Percentiles rank a stretch among this genome's conserved stretches.
phyloP scores from a whole-genome alignment of 805 yeast genomes.

The Diddensiella transvaalensis region DNA sequence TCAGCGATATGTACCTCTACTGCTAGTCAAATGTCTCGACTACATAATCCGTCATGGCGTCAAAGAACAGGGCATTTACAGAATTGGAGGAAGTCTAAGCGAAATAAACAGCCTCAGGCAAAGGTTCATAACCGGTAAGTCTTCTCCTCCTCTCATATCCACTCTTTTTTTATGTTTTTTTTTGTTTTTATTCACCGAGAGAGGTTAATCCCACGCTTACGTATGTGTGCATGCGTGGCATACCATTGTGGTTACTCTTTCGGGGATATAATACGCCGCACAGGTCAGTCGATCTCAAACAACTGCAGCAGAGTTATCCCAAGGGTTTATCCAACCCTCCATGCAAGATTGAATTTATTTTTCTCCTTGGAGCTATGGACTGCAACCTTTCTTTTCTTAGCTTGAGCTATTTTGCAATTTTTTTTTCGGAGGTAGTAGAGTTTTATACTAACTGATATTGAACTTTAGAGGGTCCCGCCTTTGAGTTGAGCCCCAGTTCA shows the following conservation, averaged over 20 bases:
- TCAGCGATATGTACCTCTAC: conserved; percentile 18
- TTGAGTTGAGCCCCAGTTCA: conserved; percentile 21
- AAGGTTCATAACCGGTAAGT: conserved; percentile 20
- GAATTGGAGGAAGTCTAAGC: conserved; percentile 29
- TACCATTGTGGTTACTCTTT: background rate
- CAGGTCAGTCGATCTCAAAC: background rate
- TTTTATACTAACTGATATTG: background rate
- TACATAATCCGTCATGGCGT: conserved; percentile 26
- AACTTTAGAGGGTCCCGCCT: conserved; percentile 18
- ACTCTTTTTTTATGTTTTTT: conserved; percentile 1
- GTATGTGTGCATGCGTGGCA: background rate
- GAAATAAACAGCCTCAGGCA: conserved; percentile 24
- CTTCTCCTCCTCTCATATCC: background rate
- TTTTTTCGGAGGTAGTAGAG: background rate
- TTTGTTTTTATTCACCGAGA: conserved; percentile 1
- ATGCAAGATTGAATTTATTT: background rate
- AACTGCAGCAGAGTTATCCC: too few relatives aligned
- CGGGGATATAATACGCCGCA: background rate
- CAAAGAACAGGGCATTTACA: conserved; percentile 32
- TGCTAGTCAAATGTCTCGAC: conserved; percentile 19
- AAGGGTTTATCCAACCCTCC: too few relatives aligned
- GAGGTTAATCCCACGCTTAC: background rate
- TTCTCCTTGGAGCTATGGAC: background rate
- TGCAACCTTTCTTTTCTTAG: too few relatives aligned
- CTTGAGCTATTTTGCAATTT: background rate